phyloP scores from a whole-genome alignment of 2,329 filamentous ascomycete species.

The Remersonia thermophila region DNA sequence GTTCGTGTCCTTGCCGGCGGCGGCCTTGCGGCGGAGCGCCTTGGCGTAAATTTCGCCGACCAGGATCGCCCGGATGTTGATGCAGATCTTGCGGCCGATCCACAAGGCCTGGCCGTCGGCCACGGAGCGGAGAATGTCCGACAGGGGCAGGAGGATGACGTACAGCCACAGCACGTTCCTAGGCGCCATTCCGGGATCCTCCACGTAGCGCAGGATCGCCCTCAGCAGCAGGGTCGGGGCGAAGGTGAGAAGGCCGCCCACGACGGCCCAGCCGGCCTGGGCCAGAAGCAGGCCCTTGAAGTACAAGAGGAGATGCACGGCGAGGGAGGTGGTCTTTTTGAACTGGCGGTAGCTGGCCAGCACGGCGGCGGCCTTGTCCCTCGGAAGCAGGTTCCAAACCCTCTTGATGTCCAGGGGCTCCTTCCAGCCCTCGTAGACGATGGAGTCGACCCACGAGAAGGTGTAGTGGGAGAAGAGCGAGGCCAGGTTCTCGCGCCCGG shows the following conservation, averaged over 20 bases:
- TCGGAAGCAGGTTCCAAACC: constrained; percentile 84
- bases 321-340: constrained; percentile 68
- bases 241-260: constrained; percentile 77
- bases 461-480: constrained; percentile 80
- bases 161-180: constrained; percentile 90
- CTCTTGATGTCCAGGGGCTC: constrained; percentile 69
- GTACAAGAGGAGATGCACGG: constrained; percentile 70
- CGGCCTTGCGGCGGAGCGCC: constrained; percentile 79
- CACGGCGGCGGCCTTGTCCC: constrained; percentile 74
- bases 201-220: constrained; percentile 87
- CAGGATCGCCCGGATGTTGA: constrained; percentile 84
- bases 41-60: constrained; percentile 97
- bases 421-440: constrained; percentile 82
- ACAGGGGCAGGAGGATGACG: constrained; percentile 76
- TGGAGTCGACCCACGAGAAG: constrained; percentile 81
- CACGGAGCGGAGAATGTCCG: constrained; percentile 70
- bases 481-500: constrained; percentile 74
- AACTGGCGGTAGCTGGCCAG: constrained; percentile 73
- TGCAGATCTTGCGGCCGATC: constrained; percentile 89
- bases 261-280: constrained; percentile 68
- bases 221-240: constrained; percentile 82
- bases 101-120: constrained; percentile 79
- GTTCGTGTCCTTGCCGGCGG: constrained; percentile 61
- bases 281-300: constrained; percentile 66
- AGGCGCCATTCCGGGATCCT: constrained; percentile 63